phyloP scores from a whole-genome alignment of 2,329 filamentous ascomycete genomes.

The Cordyceps cateniannulata region DNA sequence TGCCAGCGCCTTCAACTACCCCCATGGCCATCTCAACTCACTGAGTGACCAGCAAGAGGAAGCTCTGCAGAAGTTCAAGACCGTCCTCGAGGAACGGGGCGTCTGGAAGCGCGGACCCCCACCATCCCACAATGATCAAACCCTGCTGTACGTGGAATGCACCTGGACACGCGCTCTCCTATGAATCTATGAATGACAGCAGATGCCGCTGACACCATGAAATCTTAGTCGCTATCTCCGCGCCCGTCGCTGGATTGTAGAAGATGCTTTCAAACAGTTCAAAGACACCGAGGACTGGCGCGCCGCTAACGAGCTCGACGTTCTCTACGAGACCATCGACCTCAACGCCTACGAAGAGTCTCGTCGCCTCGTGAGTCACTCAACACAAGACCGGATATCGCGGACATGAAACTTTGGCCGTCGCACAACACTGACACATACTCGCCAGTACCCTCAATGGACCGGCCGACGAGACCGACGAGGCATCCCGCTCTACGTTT shows the following conservation, averaged over 20 bases:
- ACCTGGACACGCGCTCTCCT: background rate
- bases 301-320: conserved; percentile 9
- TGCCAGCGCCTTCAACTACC: conserved; percentile 48
- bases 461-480: conserved; percentile 83
- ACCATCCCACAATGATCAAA: conserved; percentile 65
- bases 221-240: conserved; percentile 8
- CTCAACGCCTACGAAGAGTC: conserved; percentile 38
- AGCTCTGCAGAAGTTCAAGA: conserved; percentile 67
- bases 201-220: background rate
- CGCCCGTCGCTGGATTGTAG: conserved; percentile 4
- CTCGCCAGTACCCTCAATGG: conserved; percentile 82
- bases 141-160: conserved; percentile 49
- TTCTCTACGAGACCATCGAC: conserved; percentile 13
- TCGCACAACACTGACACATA: background rate
- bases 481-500: conserved; percentile 88
- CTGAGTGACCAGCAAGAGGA: conserved; percentile 62
- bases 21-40: conserved; percentile 74
- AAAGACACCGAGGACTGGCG: conserved; percentile 12
- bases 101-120: conserved; percentile 52
- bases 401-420: background rate
- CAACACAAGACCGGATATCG: background rate
- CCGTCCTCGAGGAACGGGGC: conserved; percentile 55
- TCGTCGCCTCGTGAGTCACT: conserved; percentile 57
- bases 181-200: background rate
- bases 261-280: conserved; percentile 8